Conservation (phyloP, 345 rosid genomes). For the Mercurialis annua region DNA sequence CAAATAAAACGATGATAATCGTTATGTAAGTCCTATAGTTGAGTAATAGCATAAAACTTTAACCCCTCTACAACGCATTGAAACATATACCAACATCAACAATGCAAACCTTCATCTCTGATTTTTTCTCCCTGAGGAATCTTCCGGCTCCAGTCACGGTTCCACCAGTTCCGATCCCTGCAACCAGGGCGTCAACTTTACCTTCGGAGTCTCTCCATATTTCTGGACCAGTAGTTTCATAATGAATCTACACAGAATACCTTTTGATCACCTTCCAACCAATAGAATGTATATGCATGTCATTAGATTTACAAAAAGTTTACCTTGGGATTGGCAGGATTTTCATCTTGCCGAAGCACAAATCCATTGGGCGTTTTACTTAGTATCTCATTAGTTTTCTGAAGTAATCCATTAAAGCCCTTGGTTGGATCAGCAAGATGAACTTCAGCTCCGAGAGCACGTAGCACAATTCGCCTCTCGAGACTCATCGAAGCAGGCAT, state of each 20-base stretch:
- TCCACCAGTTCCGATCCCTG: conserved; percentile 91
- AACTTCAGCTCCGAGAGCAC: conserved; percentile 71
- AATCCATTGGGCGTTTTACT: conserved; percentile 56
- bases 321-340: conserved; percentile 76
- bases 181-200: conserved; percentile 57
- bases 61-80: too few relatives aligned
- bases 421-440: conserved; percentile 41
- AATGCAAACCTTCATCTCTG: conserved; percentile 55
- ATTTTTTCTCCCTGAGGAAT: conserved; percentile 64
- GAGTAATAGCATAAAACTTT: too few relatives aligned
- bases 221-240: conserved; percentile 68
- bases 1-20: too few relatives aligned
- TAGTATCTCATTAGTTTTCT: conserved; percentile 54
- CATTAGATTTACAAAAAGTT: neutral
- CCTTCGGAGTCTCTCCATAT: conserved; percentile 75
- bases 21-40: too few relatives aligned
- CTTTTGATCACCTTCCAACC: conserved; percentile 1
- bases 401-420: conserved; percentile 37
- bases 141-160: conserved; percentile 62
- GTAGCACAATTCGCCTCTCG: conserved; percentile 55
- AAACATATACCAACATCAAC: too few relatives aligned
- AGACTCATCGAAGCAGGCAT: conserved; percentile 54
- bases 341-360: conserved; percentile 48
- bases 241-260: conserved; percentile 50
- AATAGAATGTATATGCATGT: neutral